Base-by-base conservation (phyloP, 106 monocot genomes). In the Triglochin maritima region DNA sequence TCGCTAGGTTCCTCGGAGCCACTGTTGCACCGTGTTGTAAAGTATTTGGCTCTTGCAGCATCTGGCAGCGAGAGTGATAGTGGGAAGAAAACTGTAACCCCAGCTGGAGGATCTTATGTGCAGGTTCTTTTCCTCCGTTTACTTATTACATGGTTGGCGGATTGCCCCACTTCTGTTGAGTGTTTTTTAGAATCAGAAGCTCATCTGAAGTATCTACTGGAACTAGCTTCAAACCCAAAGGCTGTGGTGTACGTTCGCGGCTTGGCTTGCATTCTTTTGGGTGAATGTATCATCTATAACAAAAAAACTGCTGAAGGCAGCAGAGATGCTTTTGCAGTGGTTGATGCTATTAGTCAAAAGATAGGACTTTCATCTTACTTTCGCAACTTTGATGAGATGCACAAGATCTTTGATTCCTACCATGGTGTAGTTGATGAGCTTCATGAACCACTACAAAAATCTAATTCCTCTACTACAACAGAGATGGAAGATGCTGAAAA, bases 331-430 rank as follows among this genome's bases (percentile, higher is more conserved):
- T 92, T 92, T 68, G 68, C 88, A 60, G 77, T 98, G 50, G 92
- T 82, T 49, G 98, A 98, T 84, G 71, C 82, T 64, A 89, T 98
- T 55, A 89, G 88, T 63, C 88, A 92, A 59, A 92, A 89, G 79
- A 77, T 98, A 71, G 88, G 98, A 41, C 86, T 98, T 55, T 72
- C 88, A 15, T 76, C 86, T 45, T 92, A 81, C 51, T 92, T 98
- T 62, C 12, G 72, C 12, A 86, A 79, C 62, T 86, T 98, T 63
- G 88, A 98, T 63, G 88, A 88, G 69, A 70, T 92, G 46, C 73
- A 75, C 43, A 86, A 86, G 79, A 79, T 51, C 29, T 65, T 85
- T 66, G 46, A 56, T 8, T 74, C 66, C 69, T 46, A 74, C 10
- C 70, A 64, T 14, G 50, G 74, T 13, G 29, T 76, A 15, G 68